Conservation (phyloP, 1,284 basidiomycete species). For the Golubevia pallescens region DNA sequence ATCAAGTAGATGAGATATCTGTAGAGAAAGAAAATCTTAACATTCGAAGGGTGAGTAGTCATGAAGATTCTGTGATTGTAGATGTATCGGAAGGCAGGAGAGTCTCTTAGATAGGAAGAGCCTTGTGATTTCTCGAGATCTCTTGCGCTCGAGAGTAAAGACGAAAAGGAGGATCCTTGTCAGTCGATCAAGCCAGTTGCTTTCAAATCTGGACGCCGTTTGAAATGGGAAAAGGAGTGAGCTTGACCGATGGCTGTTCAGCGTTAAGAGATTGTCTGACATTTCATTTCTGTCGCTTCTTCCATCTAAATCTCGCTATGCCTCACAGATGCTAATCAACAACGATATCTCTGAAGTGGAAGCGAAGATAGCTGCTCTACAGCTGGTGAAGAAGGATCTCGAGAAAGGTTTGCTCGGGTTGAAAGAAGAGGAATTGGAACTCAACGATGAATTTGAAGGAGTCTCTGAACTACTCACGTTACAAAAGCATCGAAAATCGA, state of each 20-base stretch:
- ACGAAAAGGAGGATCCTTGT: no score
- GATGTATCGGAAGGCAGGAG: background rate
- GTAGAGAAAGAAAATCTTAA: no score
- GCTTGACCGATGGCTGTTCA: no score
- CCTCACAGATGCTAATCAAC: conserved; percentile 68
- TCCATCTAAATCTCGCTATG: no score
- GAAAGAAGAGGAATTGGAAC: conserved; percentile 92
- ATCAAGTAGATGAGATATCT: conserved; percentile 47
- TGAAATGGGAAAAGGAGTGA: no score
- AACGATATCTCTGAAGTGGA: conserved; percentile 86
- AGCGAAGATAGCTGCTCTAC: conserved; percentile 83
- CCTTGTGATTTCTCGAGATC: no score
- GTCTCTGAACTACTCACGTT: conserved; percentile 49
- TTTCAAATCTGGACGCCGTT: no score
- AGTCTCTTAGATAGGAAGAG: no score
- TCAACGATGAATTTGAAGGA: conserved; percentile 75
- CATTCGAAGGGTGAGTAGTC: conserved; percentile 12
- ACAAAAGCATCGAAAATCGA: conserved; percentile 46
- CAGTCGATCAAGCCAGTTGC: no score
- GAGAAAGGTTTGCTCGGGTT: conserved; percentile 83
- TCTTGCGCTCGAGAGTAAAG: no score
- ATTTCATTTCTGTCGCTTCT: no score
- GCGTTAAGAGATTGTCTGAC: no score
- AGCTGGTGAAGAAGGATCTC: conserved; percentile 79
- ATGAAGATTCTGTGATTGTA: background rate